Conservation (phyloP, 1,284 basidiomycete species). For the Phellopilus nigrolimitatus region DNA sequence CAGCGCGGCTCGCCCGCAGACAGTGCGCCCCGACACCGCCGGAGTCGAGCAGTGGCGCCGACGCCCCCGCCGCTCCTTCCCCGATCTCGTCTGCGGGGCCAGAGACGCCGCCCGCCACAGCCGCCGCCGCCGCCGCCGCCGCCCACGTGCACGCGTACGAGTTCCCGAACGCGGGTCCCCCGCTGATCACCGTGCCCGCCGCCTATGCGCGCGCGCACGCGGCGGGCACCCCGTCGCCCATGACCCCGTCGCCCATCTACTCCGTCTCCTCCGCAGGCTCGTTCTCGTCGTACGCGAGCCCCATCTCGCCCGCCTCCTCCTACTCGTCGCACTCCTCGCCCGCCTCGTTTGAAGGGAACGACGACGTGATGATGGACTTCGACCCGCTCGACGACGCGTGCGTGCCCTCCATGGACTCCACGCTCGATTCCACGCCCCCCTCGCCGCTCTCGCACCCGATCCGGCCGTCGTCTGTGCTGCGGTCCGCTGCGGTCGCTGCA, state of each 20-base stretch:
- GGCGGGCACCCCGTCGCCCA: not conserved
- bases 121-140: no score
- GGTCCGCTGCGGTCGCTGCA: not conserved
- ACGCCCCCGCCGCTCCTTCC: conserved; percentile 4
- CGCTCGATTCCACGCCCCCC: conserved; percentile 7
- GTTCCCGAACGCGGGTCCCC: not conserved
- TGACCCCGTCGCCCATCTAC: not conserved
- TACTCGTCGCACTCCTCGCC: conserved; percentile 9
- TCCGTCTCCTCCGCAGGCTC: conserved; percentile 8
- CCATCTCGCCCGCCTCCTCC: conserved; percentile 5
- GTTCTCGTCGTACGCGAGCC: not conserved
- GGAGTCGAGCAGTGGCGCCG: not conserved
- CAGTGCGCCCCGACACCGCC: not conserved
- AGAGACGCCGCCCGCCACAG: conserved; percentile 9
- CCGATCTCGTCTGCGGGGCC: conserved; percentile 10
- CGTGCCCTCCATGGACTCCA: conserved; percentile 4
- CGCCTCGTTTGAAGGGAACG: not conserved
- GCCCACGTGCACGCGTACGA: conserved; percentile 6
- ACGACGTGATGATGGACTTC: conserved; percentile 23
- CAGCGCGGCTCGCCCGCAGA: not conserved
- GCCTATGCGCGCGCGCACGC: not conserved
- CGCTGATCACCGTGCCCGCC: not conserved
- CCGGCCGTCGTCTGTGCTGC: conserved; percentile 5
- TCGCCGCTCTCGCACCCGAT: conserved; percentile 4
- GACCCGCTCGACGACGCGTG: conserved; percentile 21